Conservation (phyloP, 2,329 filamentous ascomycete species). For the Diaporthe sp. region DNA sequence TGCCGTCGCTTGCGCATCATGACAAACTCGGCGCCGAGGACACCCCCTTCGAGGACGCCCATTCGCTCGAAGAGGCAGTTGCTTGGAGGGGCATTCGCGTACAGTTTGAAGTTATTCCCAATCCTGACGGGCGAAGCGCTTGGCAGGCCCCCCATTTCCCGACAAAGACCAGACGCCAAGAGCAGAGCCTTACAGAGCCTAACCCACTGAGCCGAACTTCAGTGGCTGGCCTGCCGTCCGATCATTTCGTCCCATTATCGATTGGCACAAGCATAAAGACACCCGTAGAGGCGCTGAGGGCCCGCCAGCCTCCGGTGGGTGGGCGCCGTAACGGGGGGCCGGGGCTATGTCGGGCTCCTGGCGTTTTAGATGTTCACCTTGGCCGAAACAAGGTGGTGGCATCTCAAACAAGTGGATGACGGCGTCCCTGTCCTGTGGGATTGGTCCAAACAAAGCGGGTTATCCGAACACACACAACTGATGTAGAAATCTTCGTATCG, state of each 20-base stretch:
- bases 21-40: conserved; percentile 19
- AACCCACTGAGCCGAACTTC: conserved; percentile 22
- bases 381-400: conserved; percentile 31
- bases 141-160: conserved; percentile 28
- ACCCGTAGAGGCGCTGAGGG: background rate
- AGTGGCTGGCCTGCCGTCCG: conserved; percentile 28
- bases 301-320: conserved; percentile 4
- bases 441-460: background rate
- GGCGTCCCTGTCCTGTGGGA: conserved; percentile 10
- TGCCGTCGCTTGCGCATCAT: conserved; percentile 28
- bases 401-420: conserved; percentile 29
- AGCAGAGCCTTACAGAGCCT: conserved; percentile 24
- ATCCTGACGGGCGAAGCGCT: conserved; percentile 14
- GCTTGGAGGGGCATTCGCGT: conserved; percentile 24
- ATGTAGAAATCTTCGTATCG: background rate
- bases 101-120: conserved; percentile 30
- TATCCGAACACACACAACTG: background rate
- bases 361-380: conserved; percentile 27
- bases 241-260: conserved; percentile 13
- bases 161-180: conserved; percentile 22
- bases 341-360: conserved; percentile 24
- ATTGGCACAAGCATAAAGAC: conserved; percentile 22
- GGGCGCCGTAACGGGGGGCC: conserved; percentile 1
- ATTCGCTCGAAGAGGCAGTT: conserved; percentile 10
- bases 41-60: conserved; percentile 2